Conservation (phyloP, 257 asterid species). For the Nicotiana tabacum region DNA sequence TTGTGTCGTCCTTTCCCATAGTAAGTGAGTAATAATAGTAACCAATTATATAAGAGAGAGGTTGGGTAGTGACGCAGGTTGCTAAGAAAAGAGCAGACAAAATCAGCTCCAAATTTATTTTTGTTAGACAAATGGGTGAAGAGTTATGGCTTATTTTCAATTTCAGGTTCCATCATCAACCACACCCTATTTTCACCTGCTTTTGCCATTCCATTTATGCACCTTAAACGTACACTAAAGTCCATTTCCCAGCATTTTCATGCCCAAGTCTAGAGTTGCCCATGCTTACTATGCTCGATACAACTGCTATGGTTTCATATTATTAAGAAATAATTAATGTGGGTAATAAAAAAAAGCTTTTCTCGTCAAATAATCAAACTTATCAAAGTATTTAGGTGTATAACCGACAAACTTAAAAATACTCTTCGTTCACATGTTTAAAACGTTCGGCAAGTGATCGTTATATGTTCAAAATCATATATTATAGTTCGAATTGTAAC, state of each 20-base stretch:
- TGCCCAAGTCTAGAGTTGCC: neutral
- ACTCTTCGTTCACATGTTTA: no score
- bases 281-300: neutral
- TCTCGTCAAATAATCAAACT: no score
- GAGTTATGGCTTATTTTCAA: neutral
- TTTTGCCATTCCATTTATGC: constrained; percentile 5
- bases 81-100: constrained; percentile 8
- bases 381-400: no score
- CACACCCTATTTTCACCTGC: constrained; percentile 5
- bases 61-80: constrained; percentile 1
- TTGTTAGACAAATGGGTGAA: neutral
- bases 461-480: no score
- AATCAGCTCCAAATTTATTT: neutral
- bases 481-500: no score
- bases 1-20: neutral
- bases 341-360: no score
- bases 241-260: neutral
- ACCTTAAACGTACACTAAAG: neutral
- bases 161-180: constrained; percentile 3
- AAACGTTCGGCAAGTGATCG: no score
- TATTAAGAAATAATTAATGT: no score
- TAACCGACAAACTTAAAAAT: no score
- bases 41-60: constrained; percentile 9
- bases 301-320: no score
- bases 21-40: neutral